Base-by-base conservation (phyloP, 495 filamentous ascomycete species). In the Immersiella caudata region DNA sequence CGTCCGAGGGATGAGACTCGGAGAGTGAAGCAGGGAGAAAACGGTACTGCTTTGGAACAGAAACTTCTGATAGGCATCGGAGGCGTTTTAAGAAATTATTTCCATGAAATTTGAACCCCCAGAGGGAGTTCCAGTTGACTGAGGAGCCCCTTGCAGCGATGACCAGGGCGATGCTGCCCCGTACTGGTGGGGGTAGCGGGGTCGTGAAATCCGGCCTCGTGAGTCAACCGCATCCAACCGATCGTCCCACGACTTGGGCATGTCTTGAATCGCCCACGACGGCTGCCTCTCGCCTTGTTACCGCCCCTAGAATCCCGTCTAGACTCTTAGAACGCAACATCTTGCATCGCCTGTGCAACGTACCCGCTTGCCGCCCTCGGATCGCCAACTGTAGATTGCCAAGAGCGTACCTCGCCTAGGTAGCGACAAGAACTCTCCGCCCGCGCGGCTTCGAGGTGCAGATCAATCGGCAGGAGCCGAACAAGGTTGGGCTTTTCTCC, bases 401-500 rank as follows among this genome's bases (percentile, higher is more conserved):
- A 46, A 46, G 40, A 12, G 4, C 40, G 16, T 12, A 4, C 40
- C 40, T 46, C 52, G 21, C 52, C 9, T 11, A 33, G 29, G 9
- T 27, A 56, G 25, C 20, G 40, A 46, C 40, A 25, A 21, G 18
- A 24, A 57, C 22, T 57, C 29, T 8, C 29, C 40, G 40, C 40
- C 5, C 40, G 14, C 40, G 40, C 40, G 40, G 40, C 40, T 46
- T 46, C 40, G 36, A 25, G 29, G 57, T 22, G 57, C 57, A 60
- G 20, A 60, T 60, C 29, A 21, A 40, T 21, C 29, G 57, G 54
- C 14, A 60, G 20, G 21, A 22, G 52, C 24, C 52, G 29, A 40
- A 62, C 29, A 59, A 71, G 57, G 66, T 68, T 65, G 70, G 64
- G 40, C 60, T 26, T 46, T 61, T 62, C 26, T 68, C 60, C 25